Conservation (phyloP, 2,329 filamentous ascomycete genomes). For the Ophiostoma himal-ulmi region DNA sequence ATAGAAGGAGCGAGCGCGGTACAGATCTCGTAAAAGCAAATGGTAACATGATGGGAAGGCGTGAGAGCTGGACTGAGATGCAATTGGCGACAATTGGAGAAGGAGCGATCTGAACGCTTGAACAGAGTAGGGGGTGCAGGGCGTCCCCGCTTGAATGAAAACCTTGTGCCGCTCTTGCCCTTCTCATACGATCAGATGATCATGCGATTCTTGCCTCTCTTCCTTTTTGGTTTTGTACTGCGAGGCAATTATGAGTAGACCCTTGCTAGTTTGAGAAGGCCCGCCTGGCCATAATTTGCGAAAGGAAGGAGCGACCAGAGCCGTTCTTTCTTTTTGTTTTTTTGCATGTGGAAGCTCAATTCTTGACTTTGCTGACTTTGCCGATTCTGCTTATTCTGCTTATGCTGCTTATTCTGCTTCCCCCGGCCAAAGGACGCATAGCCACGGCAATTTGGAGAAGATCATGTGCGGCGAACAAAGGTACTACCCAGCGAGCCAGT, state of each 20-base stretch:
- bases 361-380: too few relatives aligned
- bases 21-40: constrained; percentile 1
- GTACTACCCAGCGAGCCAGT: not conserved
- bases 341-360: not conserved
- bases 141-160: constrained; percentile 9
- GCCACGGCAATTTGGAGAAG: not conserved
- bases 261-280: not conserved
- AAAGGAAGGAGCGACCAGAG: not conserved
- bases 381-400: not conserved
- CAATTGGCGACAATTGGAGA: constrained; percentile 9
- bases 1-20: constrained; percentile 1
- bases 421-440: not conserved
- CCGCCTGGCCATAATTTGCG: not conserved
- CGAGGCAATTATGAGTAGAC: not conserved
- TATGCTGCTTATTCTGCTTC: too few relatives aligned
- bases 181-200: constrained; percentile 14
- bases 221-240: not conserved
- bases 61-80: not conserved
- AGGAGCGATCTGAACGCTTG: constrained; percentile 9
- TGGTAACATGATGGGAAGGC: not conserved
- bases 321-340: not conserved
- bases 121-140: not conserved
- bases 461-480: not conserved
- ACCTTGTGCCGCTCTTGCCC: constrained; percentile 5
- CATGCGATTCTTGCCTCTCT: constrained; percentile 4